A percentile compares a stretch with the other conserved stretches of the same genome.
Conservation (phyloP, 257 asterid genomes). For the Knoxia roxburghii region DNA sequence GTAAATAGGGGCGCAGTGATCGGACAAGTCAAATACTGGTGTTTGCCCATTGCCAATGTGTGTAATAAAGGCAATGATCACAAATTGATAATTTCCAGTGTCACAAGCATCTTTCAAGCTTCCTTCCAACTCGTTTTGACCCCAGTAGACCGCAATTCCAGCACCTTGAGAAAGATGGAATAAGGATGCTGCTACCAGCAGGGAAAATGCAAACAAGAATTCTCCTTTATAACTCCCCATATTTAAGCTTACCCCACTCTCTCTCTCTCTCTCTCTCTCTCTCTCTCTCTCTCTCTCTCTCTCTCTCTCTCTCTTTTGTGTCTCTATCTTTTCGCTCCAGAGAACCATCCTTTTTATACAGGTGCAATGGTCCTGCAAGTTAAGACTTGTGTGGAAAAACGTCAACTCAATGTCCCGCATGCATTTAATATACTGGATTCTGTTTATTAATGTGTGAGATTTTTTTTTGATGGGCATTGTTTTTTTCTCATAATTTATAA, state of each 20-base stretch:
- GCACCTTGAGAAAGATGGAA: not conserved
- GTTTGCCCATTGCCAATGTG: conserved; percentile 41
- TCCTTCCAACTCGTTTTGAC: conserved; percentile 54
- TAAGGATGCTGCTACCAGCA: not conserved
- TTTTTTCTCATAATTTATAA: no score
- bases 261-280: no score
- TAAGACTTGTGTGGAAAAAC: not conserved
- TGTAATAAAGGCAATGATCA: conserved; percentile 41
- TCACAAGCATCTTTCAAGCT: conserved; percentile 39
- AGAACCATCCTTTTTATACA: not conserved
- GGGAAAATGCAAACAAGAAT: no score
- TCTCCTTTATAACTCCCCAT: no score
- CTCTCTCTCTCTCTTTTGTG: no score
- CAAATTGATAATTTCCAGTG: conserved; percentile 31
- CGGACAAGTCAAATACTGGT: conserved; percentile 52
- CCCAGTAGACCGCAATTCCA: conserved; percentile 57
- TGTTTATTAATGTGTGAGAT: no score
- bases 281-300: no score
- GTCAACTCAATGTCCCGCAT: not conserved
- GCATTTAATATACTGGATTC: no score
- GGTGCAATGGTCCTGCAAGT: conserved; percentile 1
- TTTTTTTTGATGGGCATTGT: no score
- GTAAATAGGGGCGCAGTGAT: conserved; percentile 24
- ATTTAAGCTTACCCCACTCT: no score
- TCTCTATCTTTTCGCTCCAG: no score